Evolutionary conservation across 805 yeast genomes (phyloP).

Genomic region (Suhomyces prunicola): DNA sequence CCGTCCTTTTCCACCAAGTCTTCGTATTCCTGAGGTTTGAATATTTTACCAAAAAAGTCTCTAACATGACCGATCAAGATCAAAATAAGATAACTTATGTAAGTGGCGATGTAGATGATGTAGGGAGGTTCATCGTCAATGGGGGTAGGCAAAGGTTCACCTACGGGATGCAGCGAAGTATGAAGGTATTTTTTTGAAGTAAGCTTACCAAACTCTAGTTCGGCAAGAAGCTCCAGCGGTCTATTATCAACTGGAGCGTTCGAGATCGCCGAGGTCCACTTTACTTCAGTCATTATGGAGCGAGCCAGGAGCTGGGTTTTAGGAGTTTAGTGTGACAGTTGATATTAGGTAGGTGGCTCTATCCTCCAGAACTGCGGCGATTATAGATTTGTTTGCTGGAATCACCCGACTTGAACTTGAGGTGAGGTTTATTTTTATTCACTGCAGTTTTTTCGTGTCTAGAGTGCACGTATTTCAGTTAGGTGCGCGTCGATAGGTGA

Average conservation of each 20-base stretch:
- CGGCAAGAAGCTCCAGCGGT: slow-evolving; percentile 34
- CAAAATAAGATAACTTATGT: slow-evolving; percentile 77
- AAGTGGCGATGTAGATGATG: slow-evolving; percentile 73
- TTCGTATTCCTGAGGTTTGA: slow-evolving; percentile 61
- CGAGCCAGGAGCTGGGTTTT: not conserved
- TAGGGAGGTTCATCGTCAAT: slow-evolving; percentile 86
- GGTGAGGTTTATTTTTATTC: not conserved
- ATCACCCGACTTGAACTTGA: not conserved
- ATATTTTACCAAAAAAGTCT: slow-evolving; percentile 79
- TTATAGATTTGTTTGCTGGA: not conserved
- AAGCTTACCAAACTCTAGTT: slow-evolving; percentile 70
- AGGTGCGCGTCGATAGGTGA: not conserved
- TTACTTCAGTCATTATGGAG: not conserved
- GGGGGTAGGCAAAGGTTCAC: slow-evolving; percentile 59
- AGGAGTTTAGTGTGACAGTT: not conserved
- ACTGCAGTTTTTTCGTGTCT: not conserved
- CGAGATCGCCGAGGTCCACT: slow-evolving; percentile 24
- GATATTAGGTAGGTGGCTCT: not conserved
- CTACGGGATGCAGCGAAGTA: slow-evolving; percentile 54
- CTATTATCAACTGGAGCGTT: slow-evolving; percentile 38
- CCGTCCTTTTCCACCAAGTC: slow-evolving; percentile 80
- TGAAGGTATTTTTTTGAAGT: slow-evolving; percentile 65
- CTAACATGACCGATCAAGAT: slow-evolving; percentile 87
- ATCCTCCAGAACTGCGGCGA: not conserved
- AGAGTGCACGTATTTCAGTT: not conserved